Evolutionary conservation across 192 early-diverging fungal species (phyloP), one percentile per base, ranked within the genome.

Genomic region (Geranomyces variabilis): DNA sequence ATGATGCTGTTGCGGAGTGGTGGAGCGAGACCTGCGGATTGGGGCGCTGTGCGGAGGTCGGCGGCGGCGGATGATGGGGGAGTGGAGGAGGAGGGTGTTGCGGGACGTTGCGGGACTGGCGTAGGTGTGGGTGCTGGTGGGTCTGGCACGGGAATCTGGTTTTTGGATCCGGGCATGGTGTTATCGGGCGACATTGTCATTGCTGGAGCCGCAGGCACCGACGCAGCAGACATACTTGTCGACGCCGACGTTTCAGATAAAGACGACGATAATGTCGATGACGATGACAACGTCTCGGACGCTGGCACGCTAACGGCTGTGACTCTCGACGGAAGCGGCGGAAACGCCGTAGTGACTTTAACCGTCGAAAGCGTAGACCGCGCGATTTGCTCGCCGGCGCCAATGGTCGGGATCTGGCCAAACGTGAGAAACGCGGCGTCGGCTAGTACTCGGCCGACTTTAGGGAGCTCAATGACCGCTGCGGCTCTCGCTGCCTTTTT

Each of bases 1-100:
- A 60, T 60, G 31, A 60, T 33, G 17, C 58, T 29, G 31, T 60
- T 60, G 24, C 58, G 58, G 31, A 60, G 58, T 14, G 51, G 51
- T 3, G 51, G 26, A 6, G 51, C 2, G 26, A 55, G 51, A 9
- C 51, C 36, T 41, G 36, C 36, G 36, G 3, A 3, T 3, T n/a
- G 15, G 2, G 3, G 19, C 6, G 4, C 15, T n/a, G 51, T 7
- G 51, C n/a, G 51, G 19, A n/a, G 51, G 17, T 26, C 24, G n/a
- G 7, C n/a, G 51, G 51, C n/a, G 15, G 51, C n/a, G 19, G 24
- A 3, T n/a, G 51, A n/a, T 26, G 51, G 51, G 17, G 46, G 46
- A 10, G 46, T 10, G 46, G 46, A 47, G 46, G 12, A 13, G 46
- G 51, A 53, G 2, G 24, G 4, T n/a, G 51, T 53, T n/a, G 51